Evolutionary conservation across 768 basidiomycete species (phyloP).

Genomic region (Tephrocybe sp.): DNA sequence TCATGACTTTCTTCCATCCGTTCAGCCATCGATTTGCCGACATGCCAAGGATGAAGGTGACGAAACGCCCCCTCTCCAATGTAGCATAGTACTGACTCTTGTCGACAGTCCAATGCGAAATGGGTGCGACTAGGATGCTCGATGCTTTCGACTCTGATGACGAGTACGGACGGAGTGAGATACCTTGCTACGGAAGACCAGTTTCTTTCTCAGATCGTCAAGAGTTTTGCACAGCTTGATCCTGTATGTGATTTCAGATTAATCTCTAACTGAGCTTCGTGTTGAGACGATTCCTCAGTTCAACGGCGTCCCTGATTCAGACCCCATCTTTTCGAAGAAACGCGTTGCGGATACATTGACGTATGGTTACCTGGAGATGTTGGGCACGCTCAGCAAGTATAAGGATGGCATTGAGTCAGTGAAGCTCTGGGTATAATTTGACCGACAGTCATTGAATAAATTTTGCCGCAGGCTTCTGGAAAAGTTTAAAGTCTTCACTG

Average conservation of each 20-base stretch:
- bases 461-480: slow-evolving; percentile 72
- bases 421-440: not conserved
- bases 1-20: slow-evolving; percentile 95
- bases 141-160: slow-evolving; percentile 78
- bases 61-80: not conserved
- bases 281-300: slow-evolving; percentile 41
- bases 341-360: slow-evolving; percentile 82
- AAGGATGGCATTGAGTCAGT: slow-evolving; percentile 88
- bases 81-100: not conserved
- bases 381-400: slow-evolving; percentile 87
- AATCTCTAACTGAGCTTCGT: not conserved
- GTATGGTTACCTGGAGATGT: slow-evolving; percentile 93
- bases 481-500: slow-evolving; percentile 90
- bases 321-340: slow-evolving; percentile 83
- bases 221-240: slow-evolving; percentile 90
- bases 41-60: slow-evolving; percentile 66
- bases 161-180: slow-evolving; percentile 78
- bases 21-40: slow-evolving; percentile 87
- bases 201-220: slow-evolving; percentile 78
- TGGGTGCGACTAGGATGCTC: slow-evolving; percentile 89
- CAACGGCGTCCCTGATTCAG: slow-evolving; percentile 68
- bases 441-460: not conserved
- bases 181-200: slow-evolving; percentile 84
- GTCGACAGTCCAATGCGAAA: slow-evolving; percentile 63
- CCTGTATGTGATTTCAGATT: slow-evolving; percentile 55